These are phyloP conservation scores for Dendryphion nanum DNA, from an alignment of 2,329 filamentous ascomycete genomes.

Conservation along the genomic window DNA sequence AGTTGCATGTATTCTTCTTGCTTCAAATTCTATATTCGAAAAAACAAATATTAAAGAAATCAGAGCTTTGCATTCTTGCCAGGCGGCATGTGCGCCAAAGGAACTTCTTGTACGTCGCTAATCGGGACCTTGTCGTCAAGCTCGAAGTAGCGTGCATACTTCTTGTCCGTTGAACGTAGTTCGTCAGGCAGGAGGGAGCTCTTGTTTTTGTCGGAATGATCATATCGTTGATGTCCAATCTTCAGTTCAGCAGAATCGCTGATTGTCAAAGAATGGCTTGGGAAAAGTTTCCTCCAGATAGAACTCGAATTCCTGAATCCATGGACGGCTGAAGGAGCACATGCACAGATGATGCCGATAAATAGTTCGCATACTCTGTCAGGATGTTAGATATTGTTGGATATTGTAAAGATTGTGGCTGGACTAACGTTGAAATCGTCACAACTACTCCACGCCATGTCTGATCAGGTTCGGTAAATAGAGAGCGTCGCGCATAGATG, in stretches of 20 bases:
- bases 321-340: conserved; percentile 5
- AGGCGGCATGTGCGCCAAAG: no score
- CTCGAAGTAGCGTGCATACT: not conserved
- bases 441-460: conserved; percentile 4
- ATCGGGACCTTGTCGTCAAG: not conserved
- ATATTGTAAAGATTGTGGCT: no score
- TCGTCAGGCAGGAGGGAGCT: not conserved
- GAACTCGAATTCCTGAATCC: conserved; percentile 7
- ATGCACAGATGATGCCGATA: conserved; percentile 12
- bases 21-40: no score
- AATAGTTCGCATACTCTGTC: conserved; percentile 9
- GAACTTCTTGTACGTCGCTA: no score
- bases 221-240: no score
- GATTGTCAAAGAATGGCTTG: no score
- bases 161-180: not conserved
- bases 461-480: conserved; percentile 2
- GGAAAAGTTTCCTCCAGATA: conserved; percentile 1
- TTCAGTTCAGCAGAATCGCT: no score
- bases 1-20: no score
- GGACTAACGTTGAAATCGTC: conserved; percentile 8
- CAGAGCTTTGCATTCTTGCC: no score
- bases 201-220: no score
- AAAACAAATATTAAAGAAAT: no score
- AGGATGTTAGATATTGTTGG: no score
- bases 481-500: conserved; percentile 6